Evolutionary conservation across 805 yeast genomes (phyloP).

Genomic region (Ogataea dorogensis): DNA sequence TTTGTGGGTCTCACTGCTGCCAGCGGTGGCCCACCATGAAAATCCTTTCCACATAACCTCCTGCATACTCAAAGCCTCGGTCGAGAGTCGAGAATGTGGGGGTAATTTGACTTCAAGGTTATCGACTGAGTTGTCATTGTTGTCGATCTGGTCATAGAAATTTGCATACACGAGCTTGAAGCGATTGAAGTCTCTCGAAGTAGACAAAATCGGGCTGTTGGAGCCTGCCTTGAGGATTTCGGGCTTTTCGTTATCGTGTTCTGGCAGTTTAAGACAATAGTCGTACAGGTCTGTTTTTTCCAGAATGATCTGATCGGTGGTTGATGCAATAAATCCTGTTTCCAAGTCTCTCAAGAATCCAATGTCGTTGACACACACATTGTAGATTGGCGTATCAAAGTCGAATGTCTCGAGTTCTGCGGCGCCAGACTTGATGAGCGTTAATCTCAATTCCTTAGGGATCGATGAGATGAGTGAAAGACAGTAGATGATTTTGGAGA

Average conservation of each 20-base stretch:
- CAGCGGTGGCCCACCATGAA: constrained; percentile 88
- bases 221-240: constrained; percentile 17
- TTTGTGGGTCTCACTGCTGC: constrained; percentile 47
- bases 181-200: constrained; percentile 39
- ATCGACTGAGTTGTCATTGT: constrained; percentile 10
- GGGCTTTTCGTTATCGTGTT: constrained; percentile 19
- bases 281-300: constrained; percentile 55
- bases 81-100: constrained; percentile 21
- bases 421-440: constrained; percentile 30
- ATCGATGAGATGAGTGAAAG: constrained; percentile 59
- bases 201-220: constrained; percentile 23
- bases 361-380: constrained; percentile 60
- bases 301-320: constrained; percentile 65
- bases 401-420: constrained; percentile 22
- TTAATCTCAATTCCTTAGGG: constrained; percentile 49
- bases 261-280: constrained; percentile 33
- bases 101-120: constrained; percentile 18
- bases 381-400: constrained; percentile 53
- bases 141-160: constrained; percentile 11
- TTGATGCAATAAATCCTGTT: constrained; percentile 53
- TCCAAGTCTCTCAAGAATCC: constrained; percentile 32
- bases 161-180: constrained; percentile 31
- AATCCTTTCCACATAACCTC: constrained; percentile 67
- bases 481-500: constrained; percentile 54
- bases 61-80: constrained; percentile 53